phyloP scores from a whole-genome alignment of 2,329 filamentous ascomycete species.

The Fusarium multiceps region DNA sequence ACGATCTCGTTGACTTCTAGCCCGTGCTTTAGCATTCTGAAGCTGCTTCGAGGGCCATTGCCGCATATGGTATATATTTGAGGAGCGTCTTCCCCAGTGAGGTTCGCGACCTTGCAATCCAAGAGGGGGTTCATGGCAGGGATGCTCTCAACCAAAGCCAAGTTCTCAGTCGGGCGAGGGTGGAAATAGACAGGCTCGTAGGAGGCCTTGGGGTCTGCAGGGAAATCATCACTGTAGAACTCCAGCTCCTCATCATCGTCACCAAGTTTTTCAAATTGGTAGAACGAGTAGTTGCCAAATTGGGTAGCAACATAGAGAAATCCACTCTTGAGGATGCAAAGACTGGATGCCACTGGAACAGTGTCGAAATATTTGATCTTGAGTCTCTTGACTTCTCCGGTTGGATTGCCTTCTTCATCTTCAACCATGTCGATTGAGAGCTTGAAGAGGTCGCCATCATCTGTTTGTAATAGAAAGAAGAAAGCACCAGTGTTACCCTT shows the following conservation, averaged over 20 bases:
- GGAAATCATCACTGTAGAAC: conserved; percentile 85
- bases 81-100: conserved; percentile 91
- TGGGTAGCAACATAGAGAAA: conserved; percentile 95
- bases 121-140: conserved; percentile 91
- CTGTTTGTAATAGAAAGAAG: conserved; percentile 95
- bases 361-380: conserved; percentile 99
- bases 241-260: conserved; percentile 93
- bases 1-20: conserved; percentile 94
- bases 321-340: conserved; percentile 94
- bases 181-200: conserved; percentile 88
- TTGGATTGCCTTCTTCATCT: conserved; percentile 80
- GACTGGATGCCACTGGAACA: conserved; percentile 84
- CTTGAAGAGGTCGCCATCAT: conserved; percentile 99
- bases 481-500: conserved; percentile 85
- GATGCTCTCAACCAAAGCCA: conserved; percentile 86
- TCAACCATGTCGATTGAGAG: conserved; percentile 91
- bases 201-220: conserved; percentile 76
- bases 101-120: conserved; percentile 90
- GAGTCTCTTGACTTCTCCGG: conserved; percentile 82
- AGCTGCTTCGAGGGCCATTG: conserved; percentile 86
- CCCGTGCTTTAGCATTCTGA: conserved; percentile 92
- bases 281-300: conserved; percentile 92
- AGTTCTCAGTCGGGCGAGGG: conserved; percentile 80
- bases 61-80: conserved; percentile 96
- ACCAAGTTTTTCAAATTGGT: conserved; percentile 96